Base-by-base conservation (phyloP, 768 basidiomycete species). In the Leccinum truebloodii region DNA sequence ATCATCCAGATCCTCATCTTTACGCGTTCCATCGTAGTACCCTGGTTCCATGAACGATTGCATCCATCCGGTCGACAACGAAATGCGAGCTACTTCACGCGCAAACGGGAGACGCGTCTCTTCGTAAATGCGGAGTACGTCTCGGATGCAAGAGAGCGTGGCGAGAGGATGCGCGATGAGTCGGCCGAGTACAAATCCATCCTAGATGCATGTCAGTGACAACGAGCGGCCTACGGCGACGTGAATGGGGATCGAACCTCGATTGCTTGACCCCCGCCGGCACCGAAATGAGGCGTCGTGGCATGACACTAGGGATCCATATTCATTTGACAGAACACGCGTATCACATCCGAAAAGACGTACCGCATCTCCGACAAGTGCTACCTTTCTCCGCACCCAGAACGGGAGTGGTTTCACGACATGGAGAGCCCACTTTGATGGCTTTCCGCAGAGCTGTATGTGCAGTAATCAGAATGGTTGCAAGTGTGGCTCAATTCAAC, bases 331-430 rank as follows among this genome's bases (percentile, higher is more conserved):
- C 13, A 28, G 4, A 28, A 28, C 10, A 9, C 2, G 2, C 6
- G 3, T 1, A 46, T 41, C 9, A 22, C 3, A 7, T 46, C 44
- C 44, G 20, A 55, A 30, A 16, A 16, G 24, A 30, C 22, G 62
- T 75, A 52, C 54, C 16, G 84, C 78, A 64, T 86, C 85, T 7
- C 83, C 84, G 3, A 81, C 68, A 9, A 87, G 72, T 6, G 77
- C 78, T 0, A 84, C 78, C 6, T 74, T 70, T 10, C 76, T 75
- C 18, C 65, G 69, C 3, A 77, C 75, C 52, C 74, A 82, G 4
- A 73, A 74, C 0, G 77, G 74, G 9, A 85, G 69, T 9, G 75
- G 74, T 14, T 74, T 74, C 30, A 85, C 65, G 32, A 72, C 71
- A 54, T 81, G 78, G 34, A 85, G 64, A 3, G 78, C 77, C 80